Evolutionary conservation across 768 basidiomycete genomes (phyloP), one percentile per base, ranked within the genome.

Genomic region (Leccinum subgranulosum): DNA sequence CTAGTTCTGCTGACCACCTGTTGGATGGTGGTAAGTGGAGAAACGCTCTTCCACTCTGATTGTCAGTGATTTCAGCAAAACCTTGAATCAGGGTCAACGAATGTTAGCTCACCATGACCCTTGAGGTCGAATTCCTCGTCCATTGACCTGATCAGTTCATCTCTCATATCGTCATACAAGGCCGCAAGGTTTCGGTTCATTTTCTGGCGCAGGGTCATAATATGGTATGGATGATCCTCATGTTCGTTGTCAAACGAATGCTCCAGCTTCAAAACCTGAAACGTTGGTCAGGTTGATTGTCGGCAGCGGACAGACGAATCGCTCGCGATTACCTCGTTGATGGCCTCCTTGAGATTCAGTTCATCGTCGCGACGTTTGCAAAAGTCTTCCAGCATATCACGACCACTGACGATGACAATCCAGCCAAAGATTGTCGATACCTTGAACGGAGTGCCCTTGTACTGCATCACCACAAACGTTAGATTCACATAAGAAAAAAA

Each of bases 61-160:
- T 3, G 3, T 49, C 0, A 2, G 31, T 3, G 19, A 45, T 46
- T 21, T 9, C 2, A 17, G 43, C 15, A 36, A 12, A 49, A 29
- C 6, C 15, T 9, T 11, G 14, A 4, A 0, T 11, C 54, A 33
- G 31, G 31, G 31, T 11, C 28, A n/a, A 17, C 27, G 14, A 47
- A 23, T 3, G 5, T 29, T 7, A 17, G 15, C 49, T 57, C 25
- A 69, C 67, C 68, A 23, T 67, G 23, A 9, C 53, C 64, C 15
- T 28, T 50, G 19, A 63, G 55, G 17, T 58, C 34, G 10, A 84
- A 66, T 39, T 69, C 58, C 5, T 78, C 78, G 1, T 68, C 63
- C 53, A 81, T 77, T 0, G 82, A 71, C 0, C 63, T 54, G 1
- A 62, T 50, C 14, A 83, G 68, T 60, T 85, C 84, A 28, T 80